These are phyloP conservation scores for Dunaliella primolecta DNA, from an alignment of 139 green algal species.

Conservation along the genomic window DNA sequence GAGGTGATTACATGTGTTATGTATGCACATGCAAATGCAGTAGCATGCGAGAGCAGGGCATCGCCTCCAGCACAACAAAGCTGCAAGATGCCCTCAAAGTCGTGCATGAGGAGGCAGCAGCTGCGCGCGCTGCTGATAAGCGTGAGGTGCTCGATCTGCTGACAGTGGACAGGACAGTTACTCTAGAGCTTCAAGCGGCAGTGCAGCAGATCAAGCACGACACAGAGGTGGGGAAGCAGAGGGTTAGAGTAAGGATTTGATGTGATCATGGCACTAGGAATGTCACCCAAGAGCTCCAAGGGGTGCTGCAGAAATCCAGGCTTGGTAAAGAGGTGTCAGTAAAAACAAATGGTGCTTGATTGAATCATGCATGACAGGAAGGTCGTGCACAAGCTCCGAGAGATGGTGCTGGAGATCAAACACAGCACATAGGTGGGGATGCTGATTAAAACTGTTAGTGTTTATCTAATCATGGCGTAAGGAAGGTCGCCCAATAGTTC, in stretches of 20 bases:
- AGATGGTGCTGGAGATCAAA: no score
- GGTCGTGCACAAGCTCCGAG: no score
- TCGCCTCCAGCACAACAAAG: neutral
- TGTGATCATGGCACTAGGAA: neutral
- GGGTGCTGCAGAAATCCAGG: no score
- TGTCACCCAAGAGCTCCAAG: neutral
- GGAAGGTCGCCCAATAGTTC: no score
- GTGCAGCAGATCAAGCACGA: neutral
- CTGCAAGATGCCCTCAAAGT: neutral
- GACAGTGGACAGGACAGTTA: neutral
- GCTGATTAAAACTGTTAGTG: no score
- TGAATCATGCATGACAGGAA: no score
- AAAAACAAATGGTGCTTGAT: no score
- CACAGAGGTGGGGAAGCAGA: neutral
- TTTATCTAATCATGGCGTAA: no score
- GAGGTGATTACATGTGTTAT: no score
- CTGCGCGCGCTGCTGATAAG: neutral
- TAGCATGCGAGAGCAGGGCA: neutral
- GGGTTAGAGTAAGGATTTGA: neutral
- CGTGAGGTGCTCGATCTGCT: neutral
- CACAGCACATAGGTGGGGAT: no score
- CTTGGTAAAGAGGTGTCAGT: no score
- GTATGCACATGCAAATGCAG: neutral
- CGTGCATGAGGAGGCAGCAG: neutral
- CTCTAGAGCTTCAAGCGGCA: neutral